A percentile compares a stretch with the other conserved stretches of the same genome.
These are phyloP conservation scores for Bipolaris oryzae DNA, from an alignment of 2,329 filamentous ascomycete genomes.

Conservation along the genomic window DNA sequence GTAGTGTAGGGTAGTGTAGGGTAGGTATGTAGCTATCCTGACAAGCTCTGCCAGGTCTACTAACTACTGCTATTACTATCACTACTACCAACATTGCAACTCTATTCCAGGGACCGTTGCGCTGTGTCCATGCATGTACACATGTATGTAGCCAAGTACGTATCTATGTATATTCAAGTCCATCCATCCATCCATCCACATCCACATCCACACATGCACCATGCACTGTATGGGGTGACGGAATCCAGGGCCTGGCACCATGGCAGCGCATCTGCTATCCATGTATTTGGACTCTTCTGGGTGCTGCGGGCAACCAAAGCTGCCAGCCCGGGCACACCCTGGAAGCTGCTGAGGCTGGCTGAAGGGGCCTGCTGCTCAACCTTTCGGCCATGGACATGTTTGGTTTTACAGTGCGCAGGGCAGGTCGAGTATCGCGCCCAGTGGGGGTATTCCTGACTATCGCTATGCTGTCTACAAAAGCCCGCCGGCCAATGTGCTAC, in stretches of 20 bases:
- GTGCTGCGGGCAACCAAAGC: conserved; percentile 1
- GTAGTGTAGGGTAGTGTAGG: too few species aligned
- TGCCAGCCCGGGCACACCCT: conserved; percentile 9
- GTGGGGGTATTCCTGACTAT: conserved; percentile 39
- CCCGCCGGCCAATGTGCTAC: conserved; percentile 25
- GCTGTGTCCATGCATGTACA: neutral
- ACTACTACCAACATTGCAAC: neutral
- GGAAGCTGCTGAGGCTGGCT: conserved; percentile 18
- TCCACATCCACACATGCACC: too few species aligned
- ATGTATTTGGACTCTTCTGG: neutral
- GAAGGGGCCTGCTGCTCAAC: conserved; percentile 23
- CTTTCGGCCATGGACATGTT: conserved; percentile 20
- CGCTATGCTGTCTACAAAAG: conserved; percentile 35
- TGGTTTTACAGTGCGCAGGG: conserved; percentile 34
- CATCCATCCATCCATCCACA: too few species aligned
- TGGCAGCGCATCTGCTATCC: neutral
- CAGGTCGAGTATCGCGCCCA: conserved; percentile 18
- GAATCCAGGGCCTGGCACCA: conserved; percentile 15
- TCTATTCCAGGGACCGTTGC: conserved; percentile 16
- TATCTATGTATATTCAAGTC: too few species aligned
- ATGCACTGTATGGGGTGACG: conserved; percentile 23
- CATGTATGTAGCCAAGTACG: neutral
- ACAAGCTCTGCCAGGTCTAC: neutral
- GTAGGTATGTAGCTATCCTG: too few species aligned
- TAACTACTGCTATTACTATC: too few species aligned